phyloP scores from a whole-genome alignment of 495 filamentous ascomycete species.

The Penicillium desertorum region DNA sequence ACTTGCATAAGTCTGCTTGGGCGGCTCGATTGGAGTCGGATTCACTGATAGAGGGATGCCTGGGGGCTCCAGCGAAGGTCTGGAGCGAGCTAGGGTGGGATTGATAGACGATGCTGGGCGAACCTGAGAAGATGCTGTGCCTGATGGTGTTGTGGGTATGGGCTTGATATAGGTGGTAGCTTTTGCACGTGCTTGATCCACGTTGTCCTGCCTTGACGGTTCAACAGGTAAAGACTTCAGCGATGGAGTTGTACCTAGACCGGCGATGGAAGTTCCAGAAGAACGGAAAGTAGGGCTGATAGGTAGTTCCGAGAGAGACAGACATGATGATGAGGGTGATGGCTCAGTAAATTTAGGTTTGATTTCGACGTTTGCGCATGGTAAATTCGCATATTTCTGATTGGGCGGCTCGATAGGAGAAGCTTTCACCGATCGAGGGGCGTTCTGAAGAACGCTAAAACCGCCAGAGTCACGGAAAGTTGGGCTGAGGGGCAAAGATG shows the following conservation, averaged over 20 bases:
- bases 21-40: not conserved
- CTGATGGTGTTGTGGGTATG: slow-evolving; percentile 7
- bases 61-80: not conserved
- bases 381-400: not conserved
- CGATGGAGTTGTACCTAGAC: not conserved
- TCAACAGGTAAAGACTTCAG: not conserved
- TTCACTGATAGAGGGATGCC: not conserved
- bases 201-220: not conserved
- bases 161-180: not conserved
- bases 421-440: not conserved
- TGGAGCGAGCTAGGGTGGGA: slow-evolving; percentile 23
- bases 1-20: not conserved
- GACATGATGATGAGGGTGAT: not conserved
- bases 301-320: not conserved
- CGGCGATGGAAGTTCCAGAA: not conserved
- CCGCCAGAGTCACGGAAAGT: not conserved
- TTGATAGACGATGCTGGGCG: slow-evolving; percentile 25
- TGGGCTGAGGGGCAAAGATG: slow-evolving; percentile 14
- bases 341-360: not conserved
- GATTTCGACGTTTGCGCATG: not conserved
- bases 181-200: not conserved
- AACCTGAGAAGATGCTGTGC: slow-evolving; percentile 19
- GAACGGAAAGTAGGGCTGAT: not conserved
- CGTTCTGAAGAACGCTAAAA: too few relatives aligned
- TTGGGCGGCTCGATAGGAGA: not conserved